A percentile compares a stretch with the other conserved stretches of the same genome.
phyloP scores from a whole-genome alignment of 495 filamentous ascomycete species.

The Trichoderma virens region DNA sequence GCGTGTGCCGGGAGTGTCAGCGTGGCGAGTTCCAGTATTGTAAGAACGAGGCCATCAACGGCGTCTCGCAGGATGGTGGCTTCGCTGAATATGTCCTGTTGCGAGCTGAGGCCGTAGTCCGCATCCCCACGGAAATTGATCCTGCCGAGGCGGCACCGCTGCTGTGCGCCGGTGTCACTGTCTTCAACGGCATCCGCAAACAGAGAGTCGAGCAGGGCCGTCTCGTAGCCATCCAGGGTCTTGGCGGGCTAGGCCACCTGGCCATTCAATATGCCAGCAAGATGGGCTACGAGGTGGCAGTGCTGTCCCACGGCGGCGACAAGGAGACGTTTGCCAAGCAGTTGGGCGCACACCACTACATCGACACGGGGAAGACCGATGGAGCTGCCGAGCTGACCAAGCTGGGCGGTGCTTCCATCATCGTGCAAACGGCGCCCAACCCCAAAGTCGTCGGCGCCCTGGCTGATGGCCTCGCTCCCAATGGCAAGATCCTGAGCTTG shows the following conservation, averaged over 20 bases:
- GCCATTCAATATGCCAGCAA: constrained; percentile 58
- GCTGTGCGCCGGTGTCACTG: constrained; percentile 64
- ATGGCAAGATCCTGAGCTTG: constrained; percentile 55
- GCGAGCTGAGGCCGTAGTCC: constrained; percentile 53
- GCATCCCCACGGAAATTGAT: constrained; percentile 50
- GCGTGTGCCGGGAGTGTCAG: constrained; percentile 38
- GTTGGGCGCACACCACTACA: constrained; percentile 61
- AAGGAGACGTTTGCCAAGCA: constrained; percentile 54
- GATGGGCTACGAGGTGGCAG: constrained; percentile 59
- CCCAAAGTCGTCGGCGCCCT: constrained; percentile 45
- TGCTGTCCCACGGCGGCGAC: constrained; percentile 45
- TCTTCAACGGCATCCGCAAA: constrained; percentile 63
- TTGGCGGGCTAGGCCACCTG: constrained; percentile 61
- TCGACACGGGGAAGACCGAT: constrained; percentile 52
- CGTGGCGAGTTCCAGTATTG: constrained; percentile 50
- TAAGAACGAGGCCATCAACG: constrained; percentile 41
- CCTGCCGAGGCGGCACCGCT: constrained; percentile 56
- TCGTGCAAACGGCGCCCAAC: constrained; percentile 58
- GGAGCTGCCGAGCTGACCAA: constrained; percentile 40
- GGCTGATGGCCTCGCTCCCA: constrained; percentile 44
- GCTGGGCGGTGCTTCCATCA: constrained; percentile 54
- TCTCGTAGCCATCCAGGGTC: constrained; percentile 55
- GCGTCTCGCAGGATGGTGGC: constrained; percentile 44
- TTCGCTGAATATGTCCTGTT: constrained; percentile 60
- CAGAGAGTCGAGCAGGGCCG: constrained; percentile 50